Percentiles rank a stretch among this genome's conserved stretches.
These are phyloP conservation scores for Termitomyces eurrhizus DNA, from an alignment of 768 basidiomycete genomes.

Conservation along the genomic window DNA sequence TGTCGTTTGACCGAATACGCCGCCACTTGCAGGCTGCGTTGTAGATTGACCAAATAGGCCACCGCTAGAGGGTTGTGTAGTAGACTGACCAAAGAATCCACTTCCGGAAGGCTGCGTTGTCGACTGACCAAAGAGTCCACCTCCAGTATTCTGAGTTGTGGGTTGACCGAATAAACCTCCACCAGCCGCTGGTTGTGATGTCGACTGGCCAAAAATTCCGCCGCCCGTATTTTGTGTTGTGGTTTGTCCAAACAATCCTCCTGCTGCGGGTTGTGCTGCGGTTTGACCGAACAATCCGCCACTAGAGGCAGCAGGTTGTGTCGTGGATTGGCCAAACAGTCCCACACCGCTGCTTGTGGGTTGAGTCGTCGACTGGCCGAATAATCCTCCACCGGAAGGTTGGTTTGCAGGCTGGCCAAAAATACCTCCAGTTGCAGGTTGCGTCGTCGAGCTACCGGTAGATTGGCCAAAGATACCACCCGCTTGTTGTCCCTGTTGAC, in stretches of 20 bases:
- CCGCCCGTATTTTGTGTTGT: slow-evolving; percentile 3
- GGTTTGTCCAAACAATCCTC: slow-evolving; percentile 31
- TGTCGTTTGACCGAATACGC: slow-evolving; percentile 26
- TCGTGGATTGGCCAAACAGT: slow-evolving; percentile 29
- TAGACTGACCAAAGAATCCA: slow-evolving; percentile 15
- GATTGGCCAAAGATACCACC: slow-evolving; percentile 20
- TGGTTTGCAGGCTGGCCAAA: slow-evolving; percentile 21
- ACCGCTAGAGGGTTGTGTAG: slow-evolving; percentile 14
- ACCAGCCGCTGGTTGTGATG: slow-evolving; percentile 10
- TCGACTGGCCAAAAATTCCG: slow-evolving; percentile 15
- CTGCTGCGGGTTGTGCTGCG: slow-evolving; percentile 16
- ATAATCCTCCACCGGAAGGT: slow-evolving; percentile 21
- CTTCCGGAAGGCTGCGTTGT: slow-evolving; percentile 11
- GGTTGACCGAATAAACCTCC: slow-evolving; percentile 17
- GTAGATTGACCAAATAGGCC: slow-evolving; percentile 27
- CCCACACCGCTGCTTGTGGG: slow-evolving; percentile 16
- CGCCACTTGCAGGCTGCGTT: slow-evolving; percentile 10
- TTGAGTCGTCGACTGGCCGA: slow-evolving; percentile 24
- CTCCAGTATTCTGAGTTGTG: slow-evolving; percentile 6
- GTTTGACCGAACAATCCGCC: slow-evolving; percentile 16
- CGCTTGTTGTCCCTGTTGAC: slow-evolving; percentile 24
- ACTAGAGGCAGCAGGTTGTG: slow-evolving; percentile 1
- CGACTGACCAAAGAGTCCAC: slow-evolving; percentile 18
- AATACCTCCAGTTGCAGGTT: slow-evolving; percentile 19
- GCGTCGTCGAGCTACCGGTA: slow-evolving; percentile 4